Conservation (phyloP, 306 rosid genomes). For the Cyamopsis tetragonoloba region DNA sequence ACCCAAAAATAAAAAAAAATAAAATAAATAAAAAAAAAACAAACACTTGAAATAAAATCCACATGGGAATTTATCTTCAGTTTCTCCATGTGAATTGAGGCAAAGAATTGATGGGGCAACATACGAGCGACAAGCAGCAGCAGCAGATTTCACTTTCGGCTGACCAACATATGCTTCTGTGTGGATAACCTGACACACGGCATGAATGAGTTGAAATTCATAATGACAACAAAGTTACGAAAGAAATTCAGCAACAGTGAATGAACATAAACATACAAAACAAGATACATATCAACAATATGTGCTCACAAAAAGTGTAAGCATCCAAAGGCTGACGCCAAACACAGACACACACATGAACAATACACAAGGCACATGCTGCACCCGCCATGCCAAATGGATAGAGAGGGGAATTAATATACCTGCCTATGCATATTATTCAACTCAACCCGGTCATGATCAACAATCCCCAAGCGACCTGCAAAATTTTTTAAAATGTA, state of each 20-base stretch:
- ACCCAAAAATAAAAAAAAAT: too few species aligned
- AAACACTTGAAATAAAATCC: slow-evolving; percentile 2
- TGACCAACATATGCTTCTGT: slow-evolving; percentile 82
- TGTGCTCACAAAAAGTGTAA: background rate
- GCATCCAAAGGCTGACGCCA: background rate
- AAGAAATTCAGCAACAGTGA: background rate
- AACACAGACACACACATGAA: background rate
- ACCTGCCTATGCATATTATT: slow-evolving; percentile 99
- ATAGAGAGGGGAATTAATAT: background rate
- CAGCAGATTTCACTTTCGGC: slow-evolving; percentile 92
- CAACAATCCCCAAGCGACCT: slow-evolving; percentile 88
- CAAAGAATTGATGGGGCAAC: slow-evolving; percentile 24
- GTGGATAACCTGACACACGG: slow-evolving; percentile 65
- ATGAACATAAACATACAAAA: background rate
- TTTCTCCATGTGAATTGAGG: slow-evolving; percentile 10
- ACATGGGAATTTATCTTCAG: background rate
- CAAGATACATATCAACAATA: background rate
- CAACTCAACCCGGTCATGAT: slow-evolving; percentile 91
- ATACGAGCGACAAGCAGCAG: slow-evolving; percentile 74
- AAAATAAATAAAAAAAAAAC: too few species aligned
- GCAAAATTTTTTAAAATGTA: slow-evolving; percentile 7
- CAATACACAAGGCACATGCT: background rate
- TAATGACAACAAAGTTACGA: background rate
- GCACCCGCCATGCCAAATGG: background rate
- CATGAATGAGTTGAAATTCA: background rate